Conservation (phyloP, 352 stramenopile species). For the Phytophthora cryptogea region DNA sequence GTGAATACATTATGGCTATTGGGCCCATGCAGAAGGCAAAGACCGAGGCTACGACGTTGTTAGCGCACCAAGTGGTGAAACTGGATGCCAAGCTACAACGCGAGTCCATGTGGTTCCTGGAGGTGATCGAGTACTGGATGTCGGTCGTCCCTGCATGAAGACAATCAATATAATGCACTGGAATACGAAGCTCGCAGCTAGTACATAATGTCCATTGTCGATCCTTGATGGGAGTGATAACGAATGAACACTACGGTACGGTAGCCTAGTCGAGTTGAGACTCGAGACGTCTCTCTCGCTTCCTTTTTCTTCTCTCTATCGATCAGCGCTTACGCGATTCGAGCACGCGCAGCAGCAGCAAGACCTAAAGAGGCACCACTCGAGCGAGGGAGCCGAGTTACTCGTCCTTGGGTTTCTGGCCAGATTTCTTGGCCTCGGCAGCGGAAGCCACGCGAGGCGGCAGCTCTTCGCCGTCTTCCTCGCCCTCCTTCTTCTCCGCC, state of each 20-base stretch:
- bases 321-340: constrained; percentile 19
- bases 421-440: constrained; percentile 38
- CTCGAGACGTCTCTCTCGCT: constrained; percentile 6
- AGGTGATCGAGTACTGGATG: constrained; percentile 78
- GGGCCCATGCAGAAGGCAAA: constrained; percentile 59
- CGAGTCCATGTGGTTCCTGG: constrained; percentile 70
- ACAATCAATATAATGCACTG: constrained; percentile 5
- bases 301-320: constrained; percentile 30
- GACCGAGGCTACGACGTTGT: constrained; percentile 25
- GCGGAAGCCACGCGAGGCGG: constrained; percentile 36
- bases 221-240: constrained; percentile 38
- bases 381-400: constrained; percentile 31
- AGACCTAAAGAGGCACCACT: constrained; percentile 21
- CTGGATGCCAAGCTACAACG: constrained; percentile 60
- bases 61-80: constrained; percentile 68
- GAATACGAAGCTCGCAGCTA: constrained; percentile 14
- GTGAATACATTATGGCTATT: constrained; percentile 82
- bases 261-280: constrained; percentile 5
- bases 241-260: constrained; percentile 19
- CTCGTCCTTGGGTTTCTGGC: constrained; percentile 55
- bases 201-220: constrained; percentile 35
- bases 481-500: constrained; percentile 19
- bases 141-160: constrained; percentile 29
- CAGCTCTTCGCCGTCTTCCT: constrained; percentile 17
- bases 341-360: constrained; percentile 22